Percentiles rank a stretch among this genome's conserved stretches.
Evolutionary conservation across 495 filamentous ascomycete species (phyloP).

Genomic region (Penicillium lagena): DNA sequence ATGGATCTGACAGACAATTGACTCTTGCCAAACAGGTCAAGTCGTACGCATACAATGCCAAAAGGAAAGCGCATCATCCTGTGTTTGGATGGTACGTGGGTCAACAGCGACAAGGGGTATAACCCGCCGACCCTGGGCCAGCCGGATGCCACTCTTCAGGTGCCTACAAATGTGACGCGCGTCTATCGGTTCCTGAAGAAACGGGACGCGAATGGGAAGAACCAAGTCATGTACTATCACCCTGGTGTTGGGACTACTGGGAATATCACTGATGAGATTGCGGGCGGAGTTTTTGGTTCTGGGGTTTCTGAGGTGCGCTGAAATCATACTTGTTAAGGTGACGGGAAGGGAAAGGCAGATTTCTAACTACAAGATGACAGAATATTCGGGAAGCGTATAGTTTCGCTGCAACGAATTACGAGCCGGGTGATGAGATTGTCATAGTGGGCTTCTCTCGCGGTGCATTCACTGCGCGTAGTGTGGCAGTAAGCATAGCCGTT

Average conservation of each 20-base stretch:
- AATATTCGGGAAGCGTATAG: slow-evolving; percentile 62
- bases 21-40: no score
- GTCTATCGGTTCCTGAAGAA: slow-evolving; percentile 30
- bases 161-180: slow-evolving; percentile 41
- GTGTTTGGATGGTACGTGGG: slow-evolving; percentile 42
- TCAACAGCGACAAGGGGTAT: slow-evolving; percentile 21
- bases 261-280: slow-evolving; percentile 31
- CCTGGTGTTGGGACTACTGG: slow-evolving; percentile 44
- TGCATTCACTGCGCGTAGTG: slow-evolving; percentile 63
- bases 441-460: slow-evolving; percentile 68
- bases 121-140: slow-evolving; percentile 8
- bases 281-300: slow-evolving; percentile 44
- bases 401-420: slow-evolving; percentile 62
- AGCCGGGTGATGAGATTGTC: slow-evolving; percentile 62
- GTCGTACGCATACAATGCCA: no score
- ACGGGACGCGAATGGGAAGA: slow-evolving; percentile 15
- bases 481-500: slow-evolving; percentile 20
- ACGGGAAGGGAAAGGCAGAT: not conserved
- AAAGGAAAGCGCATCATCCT: slow-evolving; percentile 27
- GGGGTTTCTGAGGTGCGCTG: slow-evolving; percentile 39
- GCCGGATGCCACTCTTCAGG: slow-evolving; percentile 16
- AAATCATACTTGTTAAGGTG: slow-evolving; percentile 1
- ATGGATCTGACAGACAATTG: no score
- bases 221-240: slow-evolving; percentile 50
- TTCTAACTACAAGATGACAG: slow-evolving; percentile 12